Percentiles rank a stretch among this genome's conserved stretches.
Conservation (phyloP, 495 filamentous ascomycete genomes). For the Pyrenula aspistea region DNA sequence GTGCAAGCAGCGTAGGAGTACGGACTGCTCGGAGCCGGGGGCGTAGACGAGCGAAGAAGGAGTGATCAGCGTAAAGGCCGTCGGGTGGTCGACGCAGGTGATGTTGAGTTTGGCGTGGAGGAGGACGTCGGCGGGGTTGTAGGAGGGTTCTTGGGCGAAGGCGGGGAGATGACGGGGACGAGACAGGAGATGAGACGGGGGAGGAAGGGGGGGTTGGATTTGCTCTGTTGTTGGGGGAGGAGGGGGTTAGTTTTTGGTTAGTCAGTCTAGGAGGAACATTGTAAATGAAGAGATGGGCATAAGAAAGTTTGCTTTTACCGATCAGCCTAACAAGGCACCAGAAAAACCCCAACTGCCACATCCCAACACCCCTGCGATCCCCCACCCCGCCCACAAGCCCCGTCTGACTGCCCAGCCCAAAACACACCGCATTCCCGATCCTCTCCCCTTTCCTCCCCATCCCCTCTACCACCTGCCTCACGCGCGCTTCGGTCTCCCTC, state of each 20-base stretch:
- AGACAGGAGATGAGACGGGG: too few species aligned
- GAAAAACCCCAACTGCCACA: background rate
- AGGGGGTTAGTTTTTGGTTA: background rate
- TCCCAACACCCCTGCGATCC: background rate
- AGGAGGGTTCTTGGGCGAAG: background rate
- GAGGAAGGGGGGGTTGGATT: background rate
- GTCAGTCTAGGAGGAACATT: too few species aligned
- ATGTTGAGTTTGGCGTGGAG: background rate
- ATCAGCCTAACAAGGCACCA: background rate
- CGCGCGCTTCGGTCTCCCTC: background rate
- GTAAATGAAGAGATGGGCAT: too few species aligned
- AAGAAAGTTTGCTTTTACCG: too few species aligned
- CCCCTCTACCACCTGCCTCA: background rate
- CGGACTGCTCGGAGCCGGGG: background rate
- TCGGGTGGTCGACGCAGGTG: background rate
- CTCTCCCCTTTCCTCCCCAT: background rate
- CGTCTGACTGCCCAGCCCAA: background rate
- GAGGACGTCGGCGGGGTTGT: background rate
- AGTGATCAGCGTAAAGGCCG: background rate
- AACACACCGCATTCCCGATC: background rate
- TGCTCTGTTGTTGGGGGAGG: background rate
- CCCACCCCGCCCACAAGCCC: too few species aligned
- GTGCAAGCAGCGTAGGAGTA: background rate
- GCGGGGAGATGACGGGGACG: background rate
- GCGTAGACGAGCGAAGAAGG: background rate